Percentiles rank a stretch among this genome's conserved stretches.
Evolutionary conservation across 2,329 filamentous ascomycete species (phyloP).

Genomic region (Fusarium sp.): DNA sequence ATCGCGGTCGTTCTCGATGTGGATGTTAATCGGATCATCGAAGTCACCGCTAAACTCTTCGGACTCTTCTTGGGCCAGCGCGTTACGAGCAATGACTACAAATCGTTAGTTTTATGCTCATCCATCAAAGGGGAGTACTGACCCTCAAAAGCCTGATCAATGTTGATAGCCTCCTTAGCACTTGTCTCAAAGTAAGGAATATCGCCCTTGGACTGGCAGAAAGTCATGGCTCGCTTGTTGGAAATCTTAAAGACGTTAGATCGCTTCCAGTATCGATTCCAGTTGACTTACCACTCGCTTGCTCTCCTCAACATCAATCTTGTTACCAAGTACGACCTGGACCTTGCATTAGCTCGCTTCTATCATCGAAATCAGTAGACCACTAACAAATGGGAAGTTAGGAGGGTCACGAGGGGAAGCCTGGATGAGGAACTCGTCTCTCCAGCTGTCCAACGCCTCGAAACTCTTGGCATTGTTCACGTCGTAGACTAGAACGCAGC

Average conservation of each 20-base stretch:
- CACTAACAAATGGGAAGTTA: slow-evolving; percentile 93
- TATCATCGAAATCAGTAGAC: not conserved
- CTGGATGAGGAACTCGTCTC: slow-evolving; percentile 98
- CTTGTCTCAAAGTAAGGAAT: slow-evolving; percentile 99
- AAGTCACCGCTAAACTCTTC: slow-evolving; percentile 98
- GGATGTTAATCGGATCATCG: slow-evolving; percentile 97
- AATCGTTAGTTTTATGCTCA: slow-evolving; percentile 7
- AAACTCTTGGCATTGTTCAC: slow-evolving; percentile 99
- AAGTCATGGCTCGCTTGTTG: slow-evolving; percentile 94
- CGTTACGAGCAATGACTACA: slow-evolving; percentile 93
- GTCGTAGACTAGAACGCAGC: slow-evolving; percentile 97
- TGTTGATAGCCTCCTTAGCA: slow-evolving; percentile 98
- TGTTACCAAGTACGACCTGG: slow-evolving; percentile 95
- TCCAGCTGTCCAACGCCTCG: slow-evolving; percentile 97
- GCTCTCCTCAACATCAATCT: slow-evolving; percentile 98
- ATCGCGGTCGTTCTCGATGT: slow-evolving; percentile 92
- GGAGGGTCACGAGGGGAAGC: slow-evolving; percentile 96
- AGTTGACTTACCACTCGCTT: slow-evolving; percentile 78
- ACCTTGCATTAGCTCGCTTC: slow-evolving; percentile 34
- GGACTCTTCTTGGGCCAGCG: slow-evolving; percentile 94
- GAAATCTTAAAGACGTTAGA: slow-evolving; percentile 72
- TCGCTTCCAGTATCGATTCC: not conserved
- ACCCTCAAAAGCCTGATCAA: slow-evolving; percentile 84
- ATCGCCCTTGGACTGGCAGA: slow-evolving; percentile 96
- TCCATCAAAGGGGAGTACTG: slow-evolving; percentile 34